Conservation (phyloP, 2,329 filamentous ascomycete genomes). For the Nothophaeocryptopus gaeumannii region DNA sequence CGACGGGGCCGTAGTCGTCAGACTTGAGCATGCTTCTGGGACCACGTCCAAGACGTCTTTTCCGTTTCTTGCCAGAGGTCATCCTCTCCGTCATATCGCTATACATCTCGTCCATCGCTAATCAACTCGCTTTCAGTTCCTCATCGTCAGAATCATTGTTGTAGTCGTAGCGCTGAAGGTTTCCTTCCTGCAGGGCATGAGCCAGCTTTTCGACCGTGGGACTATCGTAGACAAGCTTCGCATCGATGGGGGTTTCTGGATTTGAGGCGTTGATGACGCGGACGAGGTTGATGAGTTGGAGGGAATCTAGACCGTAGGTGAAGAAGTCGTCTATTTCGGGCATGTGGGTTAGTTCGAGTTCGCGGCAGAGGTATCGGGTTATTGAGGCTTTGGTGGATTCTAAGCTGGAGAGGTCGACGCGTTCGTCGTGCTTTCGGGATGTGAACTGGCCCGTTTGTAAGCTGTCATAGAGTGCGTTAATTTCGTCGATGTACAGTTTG, state of each 20-base stretch:
- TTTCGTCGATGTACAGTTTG: constrained; percentile 14
- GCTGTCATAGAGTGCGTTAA: constrained; percentile 13
- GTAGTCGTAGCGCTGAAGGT: constrained; percentile 2
- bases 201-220: constrained; percentile 2
- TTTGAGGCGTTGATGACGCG: constrained; percentile 18
- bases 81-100: constrained; percentile 1
- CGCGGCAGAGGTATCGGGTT: constrained; percentile 1
- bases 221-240: constrained; percentile 8
- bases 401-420: constrained; percentile 18
- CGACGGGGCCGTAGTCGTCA: neutral
- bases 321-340: constrained; percentile 33
- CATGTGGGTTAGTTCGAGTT: constrained; percentile 5
- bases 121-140: constrained; percentile 7
- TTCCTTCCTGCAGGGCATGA: constrained; percentile 1
- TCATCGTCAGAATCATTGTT: constrained; percentile 8
- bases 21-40: neutral
- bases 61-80: neutral
- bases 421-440: constrained; percentile 8
- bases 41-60: neutral
- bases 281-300: constrained; percentile 27
- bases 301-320: constrained; percentile 33
- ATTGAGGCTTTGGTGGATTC: neutral
- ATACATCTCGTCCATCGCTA: constrained; percentile 10
- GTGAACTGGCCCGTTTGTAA: no score
- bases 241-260: neutral